Evolutionary conservation across 2,329 filamentous ascomycete species (phyloP).

Genomic region (Arachnomyces sp.): DNA sequence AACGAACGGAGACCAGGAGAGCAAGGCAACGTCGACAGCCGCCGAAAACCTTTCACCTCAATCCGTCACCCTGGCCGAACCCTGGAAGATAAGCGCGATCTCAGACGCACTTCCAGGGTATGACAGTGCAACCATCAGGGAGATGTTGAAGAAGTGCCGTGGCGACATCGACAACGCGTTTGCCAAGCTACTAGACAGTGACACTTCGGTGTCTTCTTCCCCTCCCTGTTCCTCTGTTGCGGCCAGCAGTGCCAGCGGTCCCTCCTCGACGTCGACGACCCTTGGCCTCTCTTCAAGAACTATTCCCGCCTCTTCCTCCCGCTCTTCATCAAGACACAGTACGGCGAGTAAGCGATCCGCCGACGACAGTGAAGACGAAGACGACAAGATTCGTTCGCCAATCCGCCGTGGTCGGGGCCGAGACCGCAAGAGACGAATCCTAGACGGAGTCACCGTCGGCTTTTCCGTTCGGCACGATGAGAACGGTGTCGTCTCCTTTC

Average conservation of each 20-base stretch:
- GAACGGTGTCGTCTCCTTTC: constrained; percentile 8
- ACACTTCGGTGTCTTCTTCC: constrained; percentile 19
- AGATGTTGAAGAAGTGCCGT: constrained; percentile 45
- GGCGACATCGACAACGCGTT: constrained; percentile 50
- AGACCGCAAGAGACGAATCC: constrained; percentile 12
- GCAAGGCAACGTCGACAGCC: constrained; percentile 17
- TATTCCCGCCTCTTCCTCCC: constrained; percentile 28
- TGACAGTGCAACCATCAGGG: constrained; percentile 45
- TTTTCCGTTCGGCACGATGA: constrained; percentile 8
- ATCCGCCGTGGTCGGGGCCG: constrained; percentile 8
- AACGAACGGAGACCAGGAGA: constrained; percentile 17
- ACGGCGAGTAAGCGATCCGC: constrained; percentile 36
- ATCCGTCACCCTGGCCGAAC: constrained; percentile 37
- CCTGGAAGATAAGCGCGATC: constrained; percentile 51
- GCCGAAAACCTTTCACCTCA: constrained; percentile 13
- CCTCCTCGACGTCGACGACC: constrained; percentile 14
- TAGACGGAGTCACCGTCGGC: constrained; percentile 12
- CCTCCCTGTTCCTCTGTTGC: constrained; percentile 3
- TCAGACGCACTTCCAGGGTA: constrained; percentile 43
- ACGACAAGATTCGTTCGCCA: constrained; percentile 2
- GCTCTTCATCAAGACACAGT: constrained; percentile 35
- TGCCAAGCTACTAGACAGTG: constrained; percentile 43
- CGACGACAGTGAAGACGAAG: constrained; percentile 31
- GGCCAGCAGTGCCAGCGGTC: constrained; percentile 3
- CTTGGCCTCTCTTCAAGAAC: constrained; percentile 23